Evolutionary conservation across 371 early-diverging fungal genomes (phyloP).

Genomic region (Batkoa obscura): DNA sequence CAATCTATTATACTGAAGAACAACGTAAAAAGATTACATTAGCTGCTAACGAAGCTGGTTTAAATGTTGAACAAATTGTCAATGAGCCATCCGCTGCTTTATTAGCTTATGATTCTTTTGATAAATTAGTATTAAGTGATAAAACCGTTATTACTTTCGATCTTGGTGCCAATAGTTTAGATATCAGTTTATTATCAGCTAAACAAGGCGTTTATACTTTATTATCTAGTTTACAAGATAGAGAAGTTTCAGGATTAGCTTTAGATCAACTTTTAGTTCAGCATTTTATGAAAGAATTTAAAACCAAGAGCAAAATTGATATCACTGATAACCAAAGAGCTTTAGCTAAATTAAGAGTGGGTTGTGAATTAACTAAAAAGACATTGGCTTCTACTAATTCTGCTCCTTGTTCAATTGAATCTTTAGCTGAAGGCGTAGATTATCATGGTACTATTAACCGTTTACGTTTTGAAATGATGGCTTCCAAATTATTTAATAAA

Average conservation of each 20-base stretch:
- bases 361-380: conserved; percentile 86
- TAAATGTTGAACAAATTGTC: conserved; percentile 70
- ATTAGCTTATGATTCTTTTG: conserved; percentile 70
- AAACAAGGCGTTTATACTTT: conserved; percentile 82
- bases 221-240: conserved; percentile 64
- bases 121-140: conserved; percentile 24
- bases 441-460: conserved; percentile 73
- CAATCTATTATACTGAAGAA: conserved; percentile 72
- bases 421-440: conserved; percentile 84
- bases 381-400: conserved; percentile 66
- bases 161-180: conserved; percentile 91
- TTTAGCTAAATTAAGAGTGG: conserved; percentile 58
- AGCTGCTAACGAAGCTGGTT: conserved; percentile 77
- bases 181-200: conserved; percentile 71
- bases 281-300: conserved; percentile 74
- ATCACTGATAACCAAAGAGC: conserved; percentile 53
- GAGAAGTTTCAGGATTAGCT: conserved; percentile 74
- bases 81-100: conserved; percentile 96
- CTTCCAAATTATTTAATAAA: conserved; percentile 54
- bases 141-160: conserved; percentile 84
- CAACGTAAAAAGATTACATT: conserved; percentile 65
- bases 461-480: conserved; percentile 81
- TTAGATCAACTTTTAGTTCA: conserved; percentile 78
- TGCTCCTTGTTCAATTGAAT: conserved; percentile 86
- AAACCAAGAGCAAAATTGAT: conserved; percentile 65